Percentiles rank a stretch among this genome's conserved stretches.
Conservation (phyloP, 1,284 basidiomycete species). For the Papiliotrema terrestris region DNA sequence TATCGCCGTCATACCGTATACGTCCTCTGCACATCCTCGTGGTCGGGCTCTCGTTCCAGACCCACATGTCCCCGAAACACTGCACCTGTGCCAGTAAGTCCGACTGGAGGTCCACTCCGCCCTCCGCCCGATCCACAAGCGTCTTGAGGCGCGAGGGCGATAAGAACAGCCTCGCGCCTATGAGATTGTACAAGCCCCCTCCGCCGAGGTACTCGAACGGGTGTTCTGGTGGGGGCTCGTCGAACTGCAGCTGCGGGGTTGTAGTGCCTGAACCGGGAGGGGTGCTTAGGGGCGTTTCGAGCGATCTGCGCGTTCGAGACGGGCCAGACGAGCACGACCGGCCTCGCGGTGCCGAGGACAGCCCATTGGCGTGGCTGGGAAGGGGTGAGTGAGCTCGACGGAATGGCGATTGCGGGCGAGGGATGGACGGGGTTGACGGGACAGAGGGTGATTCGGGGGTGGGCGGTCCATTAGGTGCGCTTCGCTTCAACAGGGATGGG, state of each 20-base stretch:
- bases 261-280: neutral
- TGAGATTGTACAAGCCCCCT: conserved; percentile 36
- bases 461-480: neutral
- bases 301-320: neutral
- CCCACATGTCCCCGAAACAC: conserved; percentile 35
- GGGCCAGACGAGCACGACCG: neutral
- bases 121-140: conserved; percentile 22
- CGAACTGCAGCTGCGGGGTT: conserved; percentile 20
- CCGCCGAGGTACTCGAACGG: conserved; percentile 32
- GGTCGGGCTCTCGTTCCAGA: conserved; percentile 22
- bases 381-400: neutral
- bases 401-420: neutral
- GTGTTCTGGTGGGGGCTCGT: conserved; percentile 5
- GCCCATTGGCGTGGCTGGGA: neutral
- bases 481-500: neutral
- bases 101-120: conserved; percentile 17
- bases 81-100: conserved; percentile 19
- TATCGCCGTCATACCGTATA: conserved; percentile 35
- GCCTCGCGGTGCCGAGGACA: no score
- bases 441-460: neutral
- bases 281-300: conserved; percentile 1
- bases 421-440: neutral
- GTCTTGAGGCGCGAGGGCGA: conserved; percentile 18
- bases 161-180: conserved; percentile 39
- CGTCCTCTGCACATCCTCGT: conserved; percentile 22